Evolutionary conservation across 2,329 filamentous ascomycete genomes (phyloP).

Genomic region (Paramyrothecium sp.): DNA sequence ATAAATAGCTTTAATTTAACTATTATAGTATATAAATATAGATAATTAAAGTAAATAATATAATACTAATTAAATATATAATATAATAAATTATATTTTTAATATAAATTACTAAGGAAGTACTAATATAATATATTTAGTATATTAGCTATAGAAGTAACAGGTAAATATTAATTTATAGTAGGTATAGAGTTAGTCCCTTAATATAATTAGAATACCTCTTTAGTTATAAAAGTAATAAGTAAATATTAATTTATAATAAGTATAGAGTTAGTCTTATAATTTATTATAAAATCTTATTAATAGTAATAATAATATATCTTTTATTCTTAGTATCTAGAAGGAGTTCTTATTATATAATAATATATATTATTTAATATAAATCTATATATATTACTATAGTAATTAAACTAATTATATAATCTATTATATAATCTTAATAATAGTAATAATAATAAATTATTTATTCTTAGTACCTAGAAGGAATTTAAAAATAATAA

Average conservation of each 20-base stretch:
- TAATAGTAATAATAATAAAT: neutral
- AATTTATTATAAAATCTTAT: neutral
- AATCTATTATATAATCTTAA: slow-evolving; percentile 2
- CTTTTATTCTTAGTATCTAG: neutral
- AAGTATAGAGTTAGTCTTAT: neutral
- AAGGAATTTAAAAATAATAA: neutral
- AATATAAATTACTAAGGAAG: neutral
- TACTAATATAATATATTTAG: neutral
- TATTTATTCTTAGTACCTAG: neutral
- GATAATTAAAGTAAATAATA: neutral
- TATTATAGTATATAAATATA: neutral
- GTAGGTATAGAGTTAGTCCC: neutral
- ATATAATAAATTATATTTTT: neutral
- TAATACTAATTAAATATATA: neutral
- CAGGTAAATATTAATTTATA: neutral
- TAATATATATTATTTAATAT: neutral
- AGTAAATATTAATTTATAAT: neutral
- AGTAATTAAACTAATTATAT: neutral
- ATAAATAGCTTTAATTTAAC: neutral
- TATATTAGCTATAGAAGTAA: neutral
- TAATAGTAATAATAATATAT: neutral
- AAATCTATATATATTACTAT: too few species aligned
- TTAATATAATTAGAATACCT: neutral
- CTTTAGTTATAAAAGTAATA: neutral
- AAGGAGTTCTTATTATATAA: neutral